phyloP scores from a whole-genome alignment of 1,284 basidiomycete species.

The Moesziomyces globuligerus region DNA sequence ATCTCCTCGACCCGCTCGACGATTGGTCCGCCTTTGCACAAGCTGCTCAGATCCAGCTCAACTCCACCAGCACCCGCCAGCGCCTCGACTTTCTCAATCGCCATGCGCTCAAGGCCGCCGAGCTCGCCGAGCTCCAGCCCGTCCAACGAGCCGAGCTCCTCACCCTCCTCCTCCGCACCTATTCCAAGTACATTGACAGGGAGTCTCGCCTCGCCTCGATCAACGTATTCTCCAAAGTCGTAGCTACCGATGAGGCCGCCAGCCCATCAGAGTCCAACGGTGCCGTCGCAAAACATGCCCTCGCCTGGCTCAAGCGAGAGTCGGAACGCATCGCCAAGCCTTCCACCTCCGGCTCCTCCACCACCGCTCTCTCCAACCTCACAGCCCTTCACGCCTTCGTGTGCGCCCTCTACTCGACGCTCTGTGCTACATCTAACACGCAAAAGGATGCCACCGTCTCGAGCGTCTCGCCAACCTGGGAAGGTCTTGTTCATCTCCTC shows the following conservation, averaged over 20 bases:
- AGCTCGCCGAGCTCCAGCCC: slow-evolving; percentile 70
- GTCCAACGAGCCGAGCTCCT: slow-evolving; percentile 78
- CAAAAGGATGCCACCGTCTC: not conserved
- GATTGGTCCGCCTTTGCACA: slow-evolving; percentile 55
- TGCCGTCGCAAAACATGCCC: slow-evolving; percentile 76
- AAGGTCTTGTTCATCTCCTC: slow-evolving; percentile 41
- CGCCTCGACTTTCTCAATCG: slow-evolving; percentile 46
- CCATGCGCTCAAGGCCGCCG: slow-evolving; percentile 33
- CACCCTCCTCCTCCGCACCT: slow-evolving; percentile 77
- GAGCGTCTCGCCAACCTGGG: slow-evolving; percentile 24
- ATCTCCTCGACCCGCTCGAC: slow-evolving; percentile 23
- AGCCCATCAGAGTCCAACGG: slow-evolving; percentile 61
- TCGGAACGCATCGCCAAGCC: slow-evolving; percentile 68
- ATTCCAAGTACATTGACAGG: slow-evolving; percentile 79
- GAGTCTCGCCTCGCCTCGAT: slow-evolving; percentile 78
- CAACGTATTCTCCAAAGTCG: slow-evolving; percentile 74
- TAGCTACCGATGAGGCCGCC: slow-evolving; percentile 71
- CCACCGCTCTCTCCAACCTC: slow-evolving; percentile 69
- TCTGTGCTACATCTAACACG: slow-evolving; percentile 69
- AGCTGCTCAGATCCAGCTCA: slow-evolving; percentile 29
- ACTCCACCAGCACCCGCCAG: slow-evolving; percentile 39
- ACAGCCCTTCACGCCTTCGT: slow-evolving; percentile 81
- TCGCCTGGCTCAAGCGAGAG: slow-evolving; percentile 78
- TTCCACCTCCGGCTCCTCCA: slow-evolving; percentile 23
- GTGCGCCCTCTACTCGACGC: slow-evolving; percentile 73